Conservation (phyloP, 1,139 yeast genomes). For the Nakaseomyces nivariensis region DNA sequence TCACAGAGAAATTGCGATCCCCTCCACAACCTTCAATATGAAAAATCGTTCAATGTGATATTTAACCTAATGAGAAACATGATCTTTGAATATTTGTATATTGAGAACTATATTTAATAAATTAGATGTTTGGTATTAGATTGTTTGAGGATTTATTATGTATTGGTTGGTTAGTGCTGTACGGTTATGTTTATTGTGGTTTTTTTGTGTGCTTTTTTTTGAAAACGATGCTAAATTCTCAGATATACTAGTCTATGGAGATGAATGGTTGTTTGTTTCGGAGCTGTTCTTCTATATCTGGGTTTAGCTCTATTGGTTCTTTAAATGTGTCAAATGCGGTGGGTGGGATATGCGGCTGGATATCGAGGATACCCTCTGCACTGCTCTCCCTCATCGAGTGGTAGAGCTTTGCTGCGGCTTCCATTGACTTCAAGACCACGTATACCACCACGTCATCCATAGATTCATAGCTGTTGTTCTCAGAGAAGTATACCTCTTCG, state of each 20-base stretch:
- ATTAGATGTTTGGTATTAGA: too few relatives aligned
- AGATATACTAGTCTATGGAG: neutral
- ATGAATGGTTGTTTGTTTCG: neutral
- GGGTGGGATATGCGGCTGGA: slow-evolving; percentile 3
- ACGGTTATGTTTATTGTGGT: too few relatives aligned
- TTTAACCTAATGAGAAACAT: too few relatives aligned
- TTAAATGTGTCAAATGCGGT: neutral
- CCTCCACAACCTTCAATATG: too few relatives aligned
- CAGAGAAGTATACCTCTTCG: slow-evolving; percentile 7
- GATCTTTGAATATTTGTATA: too few relatives aligned
- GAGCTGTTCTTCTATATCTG: neutral
- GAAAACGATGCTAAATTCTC: too few relatives aligned
- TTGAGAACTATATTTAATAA: too few relatives aligned
- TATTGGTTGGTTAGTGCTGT: too few relatives aligned
- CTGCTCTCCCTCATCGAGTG: neutral
- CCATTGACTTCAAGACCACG: slow-evolving; percentile 3
- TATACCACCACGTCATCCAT: slow-evolving; percentile 5
- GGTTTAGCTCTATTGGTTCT: neutral
- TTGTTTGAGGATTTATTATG: too few relatives aligned
- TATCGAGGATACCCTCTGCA: neutral
- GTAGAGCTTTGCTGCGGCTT: slow-evolving; percentile 2
- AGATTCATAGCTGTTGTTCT: slow-evolving; percentile 3
- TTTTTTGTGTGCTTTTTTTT: too few relatives aligned
- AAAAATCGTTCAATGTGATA: too few relatives aligned
- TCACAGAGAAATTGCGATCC: too few relatives aligned